Evolutionary conservation across 2,329 filamentous ascomycete genomes (phyloP), one percentile per base, ranked within the genome.

Genomic region (Kalmusia sp.): DNA sequence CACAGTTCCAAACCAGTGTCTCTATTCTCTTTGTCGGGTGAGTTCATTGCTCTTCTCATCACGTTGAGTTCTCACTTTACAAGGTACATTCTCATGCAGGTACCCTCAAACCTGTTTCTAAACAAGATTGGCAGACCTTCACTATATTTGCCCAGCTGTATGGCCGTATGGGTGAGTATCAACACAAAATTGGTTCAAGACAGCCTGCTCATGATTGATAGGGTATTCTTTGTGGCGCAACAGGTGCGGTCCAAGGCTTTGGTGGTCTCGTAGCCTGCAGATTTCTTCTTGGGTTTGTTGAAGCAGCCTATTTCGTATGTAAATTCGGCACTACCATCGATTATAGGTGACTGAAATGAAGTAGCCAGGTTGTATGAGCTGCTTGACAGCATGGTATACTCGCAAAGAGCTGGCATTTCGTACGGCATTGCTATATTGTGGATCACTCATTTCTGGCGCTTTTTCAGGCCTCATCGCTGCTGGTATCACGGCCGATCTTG

Each of bases 351-450:
- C n/a, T n/a, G n/a, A n/a, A n/a, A n/a, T n/a, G n/a, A n/a, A n/a
- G n/a, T n/a, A n/a, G n/a, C 40, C 24, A 33, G 52, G 52, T 9
- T n/a, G 14, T 12, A 31, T 52, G n/a, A 51, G 33, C 31, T 48
- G 79, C 51, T 72, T 82, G 7, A 79, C 76, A 6, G 79, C 77
- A 55, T 82, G 79, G 79, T 83, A 82, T 57, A 83, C 79, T 3
- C 77, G 77, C 39, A 76, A 77, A 24, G 80, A 83, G 56, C 63
- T 83, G 15, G 76, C 76, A 4, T 70, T 80, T 31, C 75, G 81
- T 6, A 80, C 77, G 61, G 76, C 77, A 19, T 73, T 81, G 37
- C 76, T 83, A 46, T 82, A 81, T 62, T 78, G 77, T 3, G 80
- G 79, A 11, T 77, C 75, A 3, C 64, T 82, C 19, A 72, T 82